phyloP scores from a whole-genome alignment of 2,329 filamentous ascomycete genomes.

The Pseudodiploospora longispora region DNA sequence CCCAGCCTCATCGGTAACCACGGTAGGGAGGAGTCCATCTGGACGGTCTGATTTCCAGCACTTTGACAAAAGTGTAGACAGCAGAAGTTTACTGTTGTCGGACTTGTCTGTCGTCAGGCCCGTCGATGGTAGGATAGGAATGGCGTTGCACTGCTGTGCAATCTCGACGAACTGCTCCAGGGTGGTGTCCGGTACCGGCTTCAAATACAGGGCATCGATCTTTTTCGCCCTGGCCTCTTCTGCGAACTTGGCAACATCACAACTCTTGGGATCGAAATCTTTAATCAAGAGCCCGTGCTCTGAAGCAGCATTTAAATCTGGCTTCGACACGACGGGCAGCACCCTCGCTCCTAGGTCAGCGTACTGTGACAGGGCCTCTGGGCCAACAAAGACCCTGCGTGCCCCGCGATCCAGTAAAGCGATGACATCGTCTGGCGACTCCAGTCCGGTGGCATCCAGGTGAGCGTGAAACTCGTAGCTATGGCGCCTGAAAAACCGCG shows the following conservation, averaged over 20 bases:
- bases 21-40: slow-evolving; percentile 79
- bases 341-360: slow-evolving; percentile 49
- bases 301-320: slow-evolving; percentile 36
- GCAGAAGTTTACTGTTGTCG: slow-evolving; percentile 42
- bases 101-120: slow-evolving; percentile 61
- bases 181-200: slow-evolving; percentile 37
- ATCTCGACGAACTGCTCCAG: slow-evolving; percentile 39
- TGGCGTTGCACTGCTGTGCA: slow-evolving; percentile 44
- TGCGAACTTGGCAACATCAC: slow-evolving; percentile 35
- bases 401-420: slow-evolving; percentile 80
- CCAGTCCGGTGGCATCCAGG: slow-evolving; percentile 66
- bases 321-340: slow-evolving; percentile 41
- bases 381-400: slow-evolving; percentile 72
- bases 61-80: slow-evolving; percentile 65
- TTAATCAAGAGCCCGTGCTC: slow-evolving; percentile 45
- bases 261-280: slow-evolving; percentile 38
- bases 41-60: slow-evolving; percentile 73
- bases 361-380: slow-evolving; percentile 56
- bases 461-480: slow-evolving; percentile 53
- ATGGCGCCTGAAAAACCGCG: slow-evolving; percentile 40
- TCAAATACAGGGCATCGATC: slow-evolving; percentile 41
- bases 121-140: slow-evolving; percentile 68
- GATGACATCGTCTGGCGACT: slow-evolving; percentile 64
- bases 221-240: slow-evolving; percentile 38
- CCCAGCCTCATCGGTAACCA: slow-evolving; percentile 84